Evolutionary conservation across 257 asterid genomes (phyloP), one percentile per base, ranked within the genome.

Genomic region (Rauvolfia tetraphylla): DNA sequence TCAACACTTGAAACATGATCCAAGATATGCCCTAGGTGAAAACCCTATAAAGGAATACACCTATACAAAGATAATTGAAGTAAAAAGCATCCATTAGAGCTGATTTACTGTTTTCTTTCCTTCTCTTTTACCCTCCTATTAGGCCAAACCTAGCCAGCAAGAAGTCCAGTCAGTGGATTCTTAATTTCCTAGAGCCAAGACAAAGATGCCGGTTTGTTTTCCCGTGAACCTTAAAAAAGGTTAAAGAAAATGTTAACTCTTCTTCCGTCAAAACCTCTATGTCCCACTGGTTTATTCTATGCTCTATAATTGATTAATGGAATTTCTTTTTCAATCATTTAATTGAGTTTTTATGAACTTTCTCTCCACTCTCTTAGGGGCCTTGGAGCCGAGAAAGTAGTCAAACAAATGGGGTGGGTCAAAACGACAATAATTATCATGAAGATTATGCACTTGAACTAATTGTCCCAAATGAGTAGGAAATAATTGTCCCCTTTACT

Each of bases 381-480:
- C 46, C 67, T 2, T 77, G 82, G 80, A 79, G 75, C 53, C 77
- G 80, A 82, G 86, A 88, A 80, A 75, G 80, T 74, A 76, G 92
- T 90, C 92, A 90, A 90, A 84, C 29, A 71, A 84, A 27, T 80
- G 76, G 79, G 51, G 79, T 63, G 80, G 81, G 85, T 79, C 86
- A 79, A 69, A 61, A 70, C 57, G 80, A 85, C 44, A 79, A 70
- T 73, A 85, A 84, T 85, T 74, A 22, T 77, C 68, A 73, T 77
- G 72, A 79, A 82, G 86, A 86, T 80, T 15, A 74, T 81, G 77
- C 29, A 66, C 44, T 78, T 79, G 46, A 76, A 84, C 81, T 81
- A 75, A n/a, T n/a, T n/a, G n/a, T n/a, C 84, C 78, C 75, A 82
- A 90, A 87, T 90, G 92, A 90, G 89, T 86, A 74, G 79, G 79